Evolutionary conservation across 1,139 yeast genomes (phyloP), one percentile per base, ranked within the genome.

Genomic region (Geotrichum restrictum): DNA sequence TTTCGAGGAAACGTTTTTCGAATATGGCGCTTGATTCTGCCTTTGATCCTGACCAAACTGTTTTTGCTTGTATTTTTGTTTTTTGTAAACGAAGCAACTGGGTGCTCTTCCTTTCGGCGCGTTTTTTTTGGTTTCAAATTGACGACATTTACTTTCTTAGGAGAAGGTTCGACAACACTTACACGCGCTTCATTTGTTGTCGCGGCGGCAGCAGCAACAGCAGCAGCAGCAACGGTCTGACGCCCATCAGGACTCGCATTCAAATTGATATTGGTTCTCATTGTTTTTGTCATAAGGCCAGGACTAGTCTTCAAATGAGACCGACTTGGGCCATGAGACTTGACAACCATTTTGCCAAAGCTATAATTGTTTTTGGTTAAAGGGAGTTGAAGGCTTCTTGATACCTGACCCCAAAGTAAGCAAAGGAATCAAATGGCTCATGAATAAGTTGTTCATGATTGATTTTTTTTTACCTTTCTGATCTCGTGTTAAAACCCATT

Each of bases 91-190:
- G 44, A 1, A 19, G 10, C 16, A 8, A n/a, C 8, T 47, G 27
- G n/a, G 29, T 22, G 11, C n/a, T 27, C 3, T 24, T 38, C 29
- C 18, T 8, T 33, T 47, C 16, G 44, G 32, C 27, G 5, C 24
- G 85, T 94, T 33, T 93, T 98, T 76, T 98, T 98, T 65, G 81
- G 88, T 64, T 93, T 98, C 77, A 98, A 98, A 49, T 80, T 94
- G 69, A 93, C 94, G 98, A 79, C 91, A 52, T 98, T 94, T 56
- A 88, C 93, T 73, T 98, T 98, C 48, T 71, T 78, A 93, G 74
- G 91, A 91, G 72, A 95, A 93, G 78, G 88, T 88, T 66, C 98
- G 93, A n/a, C 19, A n/a, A n/a, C 42, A 8, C 33, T 29, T 29
- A 29, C 10, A 29, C 33, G 13, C 33, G 39, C 29, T n/a, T 43